phyloP scores from a whole-genome alignment of 805 yeast species.

The Starmerella kuoi region DNA sequence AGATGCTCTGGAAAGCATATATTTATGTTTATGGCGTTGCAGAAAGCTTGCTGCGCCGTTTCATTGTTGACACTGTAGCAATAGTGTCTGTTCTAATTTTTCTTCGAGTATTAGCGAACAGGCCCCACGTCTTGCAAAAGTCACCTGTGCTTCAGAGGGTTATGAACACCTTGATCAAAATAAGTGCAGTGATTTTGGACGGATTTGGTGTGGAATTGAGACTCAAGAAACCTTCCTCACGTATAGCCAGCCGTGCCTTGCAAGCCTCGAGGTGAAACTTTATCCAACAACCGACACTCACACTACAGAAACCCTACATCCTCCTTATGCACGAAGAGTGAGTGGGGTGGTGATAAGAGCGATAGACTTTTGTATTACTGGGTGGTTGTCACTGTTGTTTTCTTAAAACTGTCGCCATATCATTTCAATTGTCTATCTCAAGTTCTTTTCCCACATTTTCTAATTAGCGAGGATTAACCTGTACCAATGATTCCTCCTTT shows the following conservation, averaged over 20 bases:
- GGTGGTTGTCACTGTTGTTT: no score
- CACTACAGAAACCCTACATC: no score
- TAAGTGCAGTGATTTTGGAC: constrained; percentile 19
- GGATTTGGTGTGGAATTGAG: constrained; percentile 23
- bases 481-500: no score
- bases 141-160: constrained; percentile 14
- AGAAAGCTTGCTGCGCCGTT: constrained; percentile 10
- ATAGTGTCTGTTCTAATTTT: constrained; percentile 14
- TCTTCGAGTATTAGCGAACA: constrained; percentile 16
- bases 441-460: no score
- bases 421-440: no score
- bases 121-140: constrained; percentile 13
- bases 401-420: no score
- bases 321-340: no score
- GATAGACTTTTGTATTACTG: no score
- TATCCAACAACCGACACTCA: no score
- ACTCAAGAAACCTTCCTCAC: constrained; percentile 4
- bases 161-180: constrained; percentile 15
- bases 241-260: background rate
- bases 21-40: background rate
- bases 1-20: background rate
- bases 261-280: no score
- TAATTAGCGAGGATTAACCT: no score
- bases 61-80: constrained; percentile 15
- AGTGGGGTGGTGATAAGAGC: no score